Base-by-base conservation (phyloP, 352 stramenopile species). In the Phytopythium sindhum region DNA sequence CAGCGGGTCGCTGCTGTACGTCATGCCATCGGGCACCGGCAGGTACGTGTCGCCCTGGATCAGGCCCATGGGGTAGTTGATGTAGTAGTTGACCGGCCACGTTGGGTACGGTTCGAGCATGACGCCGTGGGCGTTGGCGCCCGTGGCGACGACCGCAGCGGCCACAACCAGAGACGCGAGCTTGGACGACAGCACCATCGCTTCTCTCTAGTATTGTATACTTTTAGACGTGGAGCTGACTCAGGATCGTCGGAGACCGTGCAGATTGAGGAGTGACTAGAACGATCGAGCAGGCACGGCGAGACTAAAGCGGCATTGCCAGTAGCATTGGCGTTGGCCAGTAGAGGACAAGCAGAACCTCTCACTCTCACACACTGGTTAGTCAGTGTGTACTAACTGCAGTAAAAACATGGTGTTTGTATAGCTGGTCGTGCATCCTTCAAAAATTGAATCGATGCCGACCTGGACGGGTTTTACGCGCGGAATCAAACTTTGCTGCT, bases 1-100 rank as follows among this genome's bases (percentile, higher is more conserved):
- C n/a, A 69, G 57, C 10, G 60, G 68, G 29, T 56, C 60, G 42
- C 35, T 60, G 23, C 55, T 57, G 53, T 78, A 78, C 5, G 68
- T 78, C 68, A 78, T 75, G 35, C 73, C 75, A 0, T 70, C 11
- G 1, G 78, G 78, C 26, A 72, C 64, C 9, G 69, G 67, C 23
- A 84, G 66, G n/a, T 72, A 71, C 4, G 65, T 64, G 14, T 74
- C 56, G 33, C 73, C 75, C 45, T 81, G 64, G 39, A 88, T 84
- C 8, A 66, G 56, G 11, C 72, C 74, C 11, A 72, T 66, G 26
- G 64, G 70, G 39, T 65, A 73, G 55, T 67, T 81, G 11, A 47
- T 68, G 21, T 61, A 57, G 60, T 68, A 81, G 41, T 64, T 65
- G 19, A 67, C 72, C 19, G 65, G 65, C 70, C 74, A 81, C 14